Conservation (phyloP, 768 basidiomycete species). For the Mycena pura region DNA sequence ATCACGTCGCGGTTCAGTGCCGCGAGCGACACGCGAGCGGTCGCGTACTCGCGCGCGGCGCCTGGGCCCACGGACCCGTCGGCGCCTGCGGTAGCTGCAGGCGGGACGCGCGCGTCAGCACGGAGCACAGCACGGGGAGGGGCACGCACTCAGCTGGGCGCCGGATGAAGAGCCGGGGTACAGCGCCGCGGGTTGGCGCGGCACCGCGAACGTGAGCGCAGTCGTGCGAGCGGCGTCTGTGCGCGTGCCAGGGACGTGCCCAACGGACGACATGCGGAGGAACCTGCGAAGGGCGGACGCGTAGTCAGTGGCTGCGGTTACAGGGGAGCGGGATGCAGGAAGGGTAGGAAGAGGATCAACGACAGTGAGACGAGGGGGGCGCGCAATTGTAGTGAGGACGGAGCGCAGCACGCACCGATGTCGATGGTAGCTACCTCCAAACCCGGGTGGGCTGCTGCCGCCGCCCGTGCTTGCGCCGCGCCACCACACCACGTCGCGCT, state of each 20-base stretch:
- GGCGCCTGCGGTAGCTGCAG: neutral
- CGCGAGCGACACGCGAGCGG: conserved; percentile 63
- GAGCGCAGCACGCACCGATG: conserved; percentile 62
- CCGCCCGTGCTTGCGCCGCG: conserved; percentile 96
- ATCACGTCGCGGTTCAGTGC: conserved; percentile 80
- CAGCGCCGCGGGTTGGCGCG: conserved; percentile 53
- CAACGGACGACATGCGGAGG: conserved; percentile 76
- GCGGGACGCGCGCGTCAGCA: conserved; percentile 16
- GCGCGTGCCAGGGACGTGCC: neutral
- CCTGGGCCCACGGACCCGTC: neutral
- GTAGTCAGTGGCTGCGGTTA: too few relatives aligned
- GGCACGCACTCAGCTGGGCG: too few relatives aligned
- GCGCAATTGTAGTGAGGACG: neutral
- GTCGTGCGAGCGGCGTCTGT: conserved; percentile 16
- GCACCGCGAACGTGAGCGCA: conserved; percentile 19
- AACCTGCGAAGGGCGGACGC: conserved; percentile 45
- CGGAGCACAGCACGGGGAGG: conserved; percentile 65
- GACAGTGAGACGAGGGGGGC: conserved; percentile 32
- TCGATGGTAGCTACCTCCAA: conserved; percentile 82
- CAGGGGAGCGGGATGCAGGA: neutral
- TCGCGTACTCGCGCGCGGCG: conserved; percentile 49
- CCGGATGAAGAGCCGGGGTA: too few relatives aligned
- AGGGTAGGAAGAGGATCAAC: neutral
- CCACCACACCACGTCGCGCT: conserved; percentile 91
- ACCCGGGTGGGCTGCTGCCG: conserved; percentile 86